phyloP scores from a whole-genome alignment of 345 rosid species.

The Crucihimalaya himalaica region DNA sequence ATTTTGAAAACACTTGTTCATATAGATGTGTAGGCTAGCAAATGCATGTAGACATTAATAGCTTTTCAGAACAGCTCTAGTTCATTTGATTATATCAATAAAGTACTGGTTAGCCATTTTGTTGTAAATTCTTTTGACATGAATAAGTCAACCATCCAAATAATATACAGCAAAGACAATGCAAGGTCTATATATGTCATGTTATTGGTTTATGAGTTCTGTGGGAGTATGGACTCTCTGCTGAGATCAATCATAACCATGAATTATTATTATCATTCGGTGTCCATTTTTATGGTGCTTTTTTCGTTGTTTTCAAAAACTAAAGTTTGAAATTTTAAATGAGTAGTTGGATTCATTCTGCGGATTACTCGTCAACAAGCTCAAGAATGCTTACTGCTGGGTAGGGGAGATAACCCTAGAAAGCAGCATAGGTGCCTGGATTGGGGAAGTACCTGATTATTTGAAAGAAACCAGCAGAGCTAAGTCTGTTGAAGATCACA shows the following conservation, averaged over 20 bases:
- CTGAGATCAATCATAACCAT: background rate
- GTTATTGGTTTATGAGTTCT: background rate
- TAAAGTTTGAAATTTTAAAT: constrained; percentile 27
- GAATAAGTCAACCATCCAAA: background rate
- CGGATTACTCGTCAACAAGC: constrained; percentile 49
- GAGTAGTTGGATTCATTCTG: constrained; percentile 59
- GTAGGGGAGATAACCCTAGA: constrained; percentile 52
- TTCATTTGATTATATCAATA: background rate
- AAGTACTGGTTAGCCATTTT: background rate
- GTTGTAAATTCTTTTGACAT: background rate
- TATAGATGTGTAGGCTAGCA: constrained; percentile 8
- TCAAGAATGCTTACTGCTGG: constrained; percentile 68
- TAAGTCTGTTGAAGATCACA: constrained; percentile 42
- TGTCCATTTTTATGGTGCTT: background rate
- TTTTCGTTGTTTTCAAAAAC: background rate
- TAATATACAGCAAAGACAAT: background rate
- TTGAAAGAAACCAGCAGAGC: constrained; percentile 45
- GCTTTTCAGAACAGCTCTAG: background rate
- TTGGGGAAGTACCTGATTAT: constrained; percentile 66
- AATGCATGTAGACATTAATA: background rate
- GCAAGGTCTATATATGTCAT: background rate
- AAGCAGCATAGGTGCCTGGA: constrained; percentile 55
- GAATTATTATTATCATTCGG: background rate
- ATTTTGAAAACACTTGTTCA: constrained; percentile 5
- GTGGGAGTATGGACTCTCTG: background rate